Base-by-base conservation (phyloP, 1,139 yeast species). In the Diutina rugosa region DNA sequence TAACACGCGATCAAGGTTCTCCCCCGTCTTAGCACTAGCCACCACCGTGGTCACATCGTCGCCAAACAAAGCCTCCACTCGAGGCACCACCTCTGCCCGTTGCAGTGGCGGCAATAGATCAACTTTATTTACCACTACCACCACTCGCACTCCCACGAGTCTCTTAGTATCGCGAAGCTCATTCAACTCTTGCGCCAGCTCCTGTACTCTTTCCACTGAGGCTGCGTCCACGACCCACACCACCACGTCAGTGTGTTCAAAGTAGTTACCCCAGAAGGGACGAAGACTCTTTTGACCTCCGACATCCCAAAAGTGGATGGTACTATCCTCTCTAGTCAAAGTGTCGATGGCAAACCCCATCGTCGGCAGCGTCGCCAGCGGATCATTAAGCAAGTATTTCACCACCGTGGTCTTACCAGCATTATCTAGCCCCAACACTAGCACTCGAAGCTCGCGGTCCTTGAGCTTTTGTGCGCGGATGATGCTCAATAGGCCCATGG, bases 211-310 rank as follows among this genome's bases (percentile, higher is more conserved):
- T 56, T 81, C 84, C 51, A 77, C 66, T 48, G 83, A 81, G 59
- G 81, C 73, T 3, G 83, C 79, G 69, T 93, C 98, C 10, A 91
- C 79, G n/a, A 91, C 96, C 97, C 98, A 91, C n/a, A 91, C 70
- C 30, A 91, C 74, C 14, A 83, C 80, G 63, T 91, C 93, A 6
- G 96, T 87, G 62, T 82, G 82, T 61, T 90, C 97, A 65, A 87
- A 90, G 69, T 90, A 90, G 69, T 90, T 90, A 58, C 88, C 82
- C 97, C 97, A 90, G 67, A 90, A 90, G 26, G 89, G 82, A 54
- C 97, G 75, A 55, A 90, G 71, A 18, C 88, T 79, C 14, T 79
- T 73, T 67, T 90, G 97, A 0, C 97, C 97, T 2, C 97, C 97
- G 10, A 90, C 83, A 65, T 90, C 97, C 97, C 91, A 85, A 47